Evolutionary conservation across 352 stramenopile genomes (phyloP).

Genomic region (Sclerospora graminicola): DNA sequence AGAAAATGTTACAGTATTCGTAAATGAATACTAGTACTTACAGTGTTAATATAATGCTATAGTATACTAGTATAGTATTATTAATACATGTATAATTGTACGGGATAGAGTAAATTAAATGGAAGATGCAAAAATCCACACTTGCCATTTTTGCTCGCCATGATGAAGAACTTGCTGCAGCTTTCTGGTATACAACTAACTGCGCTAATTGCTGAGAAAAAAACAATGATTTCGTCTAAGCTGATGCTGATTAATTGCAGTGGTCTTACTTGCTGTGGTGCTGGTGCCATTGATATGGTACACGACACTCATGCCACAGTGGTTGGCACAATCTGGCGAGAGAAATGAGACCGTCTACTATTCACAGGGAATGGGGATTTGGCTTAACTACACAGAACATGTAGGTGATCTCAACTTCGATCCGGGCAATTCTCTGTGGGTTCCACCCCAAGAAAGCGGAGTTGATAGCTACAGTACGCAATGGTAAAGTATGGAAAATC

Average conservation of each 20-base stretch:
- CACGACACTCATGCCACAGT: slow-evolving; percentile 52
- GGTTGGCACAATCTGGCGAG: slow-evolving; percentile 53
- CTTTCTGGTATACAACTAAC: slow-evolving; percentile 19
- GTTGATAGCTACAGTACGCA: slow-evolving; percentile 44
- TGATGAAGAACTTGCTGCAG: slow-evolving; percentile 37
- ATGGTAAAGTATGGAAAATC: slow-evolving; percentile 28
- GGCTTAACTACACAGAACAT: slow-evolving; percentile 78
- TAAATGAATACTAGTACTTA: too few relatives aligned
- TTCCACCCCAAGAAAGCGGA: slow-evolving; percentile 48
- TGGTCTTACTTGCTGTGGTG: slow-evolving; percentile 34
- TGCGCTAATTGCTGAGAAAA: background rate
- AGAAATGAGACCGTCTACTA: slow-evolving; percentile 43
- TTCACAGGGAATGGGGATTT: slow-evolving; percentile 67
- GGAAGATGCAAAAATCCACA: too few relatives aligned
- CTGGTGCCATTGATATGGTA: slow-evolving; percentile 60
- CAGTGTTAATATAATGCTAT: too few relatives aligned
- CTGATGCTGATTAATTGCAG: slow-evolving; percentile 12
- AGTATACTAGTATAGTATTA: too few relatives aligned
- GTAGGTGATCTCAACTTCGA: slow-evolving; percentile 55
- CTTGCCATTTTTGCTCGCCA: too few relatives aligned
- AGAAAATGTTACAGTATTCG: too few relatives aligned
- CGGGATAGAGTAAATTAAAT: too few relatives aligned
- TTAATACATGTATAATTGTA: too few relatives aligned
- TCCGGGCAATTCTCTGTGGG: slow-evolving; percentile 69
- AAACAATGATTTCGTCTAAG: background rate